Evolutionary conservation across 2,329 filamentous ascomycete genomes (phyloP), one percentile per base, ranked within the genome.

Genomic region (Juglanconis juglandina): DNA sequence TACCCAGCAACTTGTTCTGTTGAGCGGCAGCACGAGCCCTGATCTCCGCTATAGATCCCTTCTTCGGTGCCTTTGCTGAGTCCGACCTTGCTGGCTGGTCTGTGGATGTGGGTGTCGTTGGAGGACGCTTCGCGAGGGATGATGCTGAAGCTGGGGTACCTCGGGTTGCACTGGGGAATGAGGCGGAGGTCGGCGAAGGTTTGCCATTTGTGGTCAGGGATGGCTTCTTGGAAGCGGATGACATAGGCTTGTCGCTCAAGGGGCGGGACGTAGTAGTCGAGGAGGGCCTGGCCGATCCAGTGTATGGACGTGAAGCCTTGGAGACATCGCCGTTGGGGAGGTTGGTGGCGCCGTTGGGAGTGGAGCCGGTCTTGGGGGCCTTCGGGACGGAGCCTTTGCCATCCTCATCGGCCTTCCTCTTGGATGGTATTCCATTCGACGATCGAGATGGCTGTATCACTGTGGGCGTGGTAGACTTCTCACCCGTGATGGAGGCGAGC

Each of bases 31-130:
- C 90, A 66, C 88, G 82, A 58, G 87, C 87, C 75, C 93, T 81
- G 62, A 92, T 88, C 68, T 92, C 89, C 42, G 87, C 84, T 71
- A 86, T 93, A 0, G 87, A 90, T 2, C 88, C 87, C 69, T 89
- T 90, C 73, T 91, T 91, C 1, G 86, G 87, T 3, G 76, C 71
- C 60, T 75, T 76, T 4, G 76, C 68, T 17, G 72, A 78, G 70
- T 75, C 79, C 66, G 68, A 76, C 2, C 60, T 49, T 39, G 59
- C 56, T 10, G 67, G 61, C 11, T 24, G 52, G n/a, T 34, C 17
- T 11, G 30, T 39, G 24, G 59, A 56, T 41, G 56, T 39, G 17
- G 53, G 37, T 17, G 56, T 17, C 9, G 57, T 30, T 14, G 33
- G 39, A 24, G 60, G 42, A 35, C 62, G n/a, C 49, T 48, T 62